Base-by-base conservation (phyloP, 352 stramenopile genomes). In the Plasmopara viticola region DNA sequence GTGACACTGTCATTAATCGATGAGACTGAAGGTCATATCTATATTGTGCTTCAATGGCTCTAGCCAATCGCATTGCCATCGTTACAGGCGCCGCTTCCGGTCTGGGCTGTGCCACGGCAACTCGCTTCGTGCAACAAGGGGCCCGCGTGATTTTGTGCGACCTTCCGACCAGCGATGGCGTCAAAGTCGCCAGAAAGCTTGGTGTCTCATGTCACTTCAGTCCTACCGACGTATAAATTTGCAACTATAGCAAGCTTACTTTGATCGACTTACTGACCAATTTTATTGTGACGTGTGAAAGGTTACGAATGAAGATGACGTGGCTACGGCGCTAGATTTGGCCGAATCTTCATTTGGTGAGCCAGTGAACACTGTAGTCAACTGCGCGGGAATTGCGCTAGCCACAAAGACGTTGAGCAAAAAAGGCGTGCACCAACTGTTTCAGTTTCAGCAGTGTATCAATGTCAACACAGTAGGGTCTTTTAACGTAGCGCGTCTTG, bases 401-500 rank as follows among this genome's bases (percentile, higher is more conserved):
- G 90, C 95, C 2, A 86, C 88, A 58, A 97, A 95, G 64, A 98
- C 88, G 15, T 55, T 99, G 31, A 72, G 49, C 43, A 97, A 97
- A 68, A 97, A 97, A 63, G 65, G 86, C 18, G 73, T 83, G 48
- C 92, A 98, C 78, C 77, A 93, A 48, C 71, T 97, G 18, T 87
- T 89, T 52, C 79, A 95, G 59, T 99, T 98, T 68, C 75, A 89
- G 55, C 83, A 97, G 50, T 95, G 96, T n/a, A 68, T 99, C 28
- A 87, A 92, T 20, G 81, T 99, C 17, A 99, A 99, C 73, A 87
- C 93, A 2, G 74, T 97, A 35, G 96, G 97, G 37, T 98, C 94
- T 34, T 99, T 99, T 79, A 99, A 99, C 70, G 78, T 99, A 35
- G 78, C 87, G 15, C 87, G 96, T 35, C 81, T 99, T 25, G 85